Conservation (phyloP, 2,329 filamentous ascomycete species). For the Fusarium buxicola region DNA sequence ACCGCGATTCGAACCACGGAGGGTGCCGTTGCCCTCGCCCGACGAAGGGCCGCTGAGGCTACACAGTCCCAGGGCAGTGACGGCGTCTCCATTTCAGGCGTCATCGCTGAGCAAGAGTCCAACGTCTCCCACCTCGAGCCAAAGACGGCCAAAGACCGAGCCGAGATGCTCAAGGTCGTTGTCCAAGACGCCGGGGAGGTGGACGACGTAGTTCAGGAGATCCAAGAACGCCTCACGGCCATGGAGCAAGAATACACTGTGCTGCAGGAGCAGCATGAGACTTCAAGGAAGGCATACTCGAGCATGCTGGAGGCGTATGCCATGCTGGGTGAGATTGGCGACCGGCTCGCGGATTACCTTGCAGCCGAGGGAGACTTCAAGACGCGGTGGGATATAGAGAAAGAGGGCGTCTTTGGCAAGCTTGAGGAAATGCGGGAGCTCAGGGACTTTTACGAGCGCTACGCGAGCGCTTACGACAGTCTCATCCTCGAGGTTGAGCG, state of each 20-base stretch:
- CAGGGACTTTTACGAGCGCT: slow-evolving; percentile 86
- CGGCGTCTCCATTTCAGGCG: slow-evolving; percentile 72
- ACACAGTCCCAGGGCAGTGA: slow-evolving; percentile 60
- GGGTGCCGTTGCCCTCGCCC: slow-evolving; percentile 76
- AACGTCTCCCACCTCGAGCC: slow-evolving; percentile 69
- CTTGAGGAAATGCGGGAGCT: slow-evolving; percentile 83
- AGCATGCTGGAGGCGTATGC: slow-evolving; percentile 72
- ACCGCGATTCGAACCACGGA: slow-evolving; percentile 92
- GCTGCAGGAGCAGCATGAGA: slow-evolving; percentile 72
- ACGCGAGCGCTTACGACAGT: slow-evolving; percentile 84
- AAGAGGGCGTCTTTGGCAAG: slow-evolving; percentile 73
- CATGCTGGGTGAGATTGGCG: slow-evolving; percentile 75
- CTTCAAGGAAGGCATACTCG: slow-evolving; percentile 60
- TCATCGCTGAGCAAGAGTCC: slow-evolving; percentile 69
- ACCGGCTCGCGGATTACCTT: slow-evolving; percentile 73
- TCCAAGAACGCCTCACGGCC: slow-evolving; percentile 78
- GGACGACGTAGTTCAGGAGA: slow-evolving; percentile 74
- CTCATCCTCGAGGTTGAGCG: slow-evolving; percentile 86
- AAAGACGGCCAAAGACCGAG: slow-evolving; percentile 79
- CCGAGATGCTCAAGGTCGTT: slow-evolving; percentile 86
- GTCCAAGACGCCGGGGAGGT: slow-evolving; percentile 76
- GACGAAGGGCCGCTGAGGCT: slow-evolving; percentile 74
- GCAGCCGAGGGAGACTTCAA: slow-evolving; percentile 73
- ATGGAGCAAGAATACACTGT: slow-evolving; percentile 79
- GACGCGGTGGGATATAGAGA: slow-evolving; percentile 79